These are phyloP conservation scores for Vitis cinerea DNA, from an alignment of 164 flowering plant genomes.

Conservation along the genomic window DNA sequence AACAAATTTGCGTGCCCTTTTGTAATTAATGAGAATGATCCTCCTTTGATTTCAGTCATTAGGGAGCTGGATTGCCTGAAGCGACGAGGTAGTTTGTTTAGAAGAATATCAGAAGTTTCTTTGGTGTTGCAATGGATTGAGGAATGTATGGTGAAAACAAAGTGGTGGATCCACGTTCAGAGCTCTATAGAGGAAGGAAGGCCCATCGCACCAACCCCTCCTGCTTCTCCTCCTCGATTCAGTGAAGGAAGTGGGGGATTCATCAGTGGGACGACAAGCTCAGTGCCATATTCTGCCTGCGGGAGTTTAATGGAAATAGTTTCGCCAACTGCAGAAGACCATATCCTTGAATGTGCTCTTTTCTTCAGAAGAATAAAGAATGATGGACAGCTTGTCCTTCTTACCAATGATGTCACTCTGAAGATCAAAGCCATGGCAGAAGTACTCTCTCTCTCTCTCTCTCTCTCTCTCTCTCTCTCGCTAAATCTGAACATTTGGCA, in stretches of 20 bases:
- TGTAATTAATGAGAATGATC: conserved; percentile 1
- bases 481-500: neutral
- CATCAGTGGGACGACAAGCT: conserved; percentile 18
- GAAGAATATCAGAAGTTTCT: conserved; percentile 51
- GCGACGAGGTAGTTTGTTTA: conserved; percentile 50
- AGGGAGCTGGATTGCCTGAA: conserved; percentile 71
- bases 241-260: conserved; percentile 31
- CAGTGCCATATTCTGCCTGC: conserved; percentile 31
- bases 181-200: conserved; percentile 56
- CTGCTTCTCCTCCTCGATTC: conserved; percentile 51
- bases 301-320: conserved; percentile 41
- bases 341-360: conserved; percentile 80
- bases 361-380: conserved; percentile 36
- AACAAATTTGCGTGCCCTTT: neutral
- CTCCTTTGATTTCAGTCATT: conserved; percentile 45
- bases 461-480: neutral
- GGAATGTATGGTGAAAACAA: conserved; percentile 62
- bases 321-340: conserved; percentile 77
- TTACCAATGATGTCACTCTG: conserved; percentile 57
- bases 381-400: conserved; percentile 64
- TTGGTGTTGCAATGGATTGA: conserved; percentile 75
- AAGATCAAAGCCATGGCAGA: conserved; percentile 98
- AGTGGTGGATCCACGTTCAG: conserved; percentile 91
- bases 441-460: conserved; percentile 30
- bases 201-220: conserved; percentile 72